Conservation (phyloP, 1,284 basidiomycete genomes). For the Sanguinoderma infundibulare region DNA sequence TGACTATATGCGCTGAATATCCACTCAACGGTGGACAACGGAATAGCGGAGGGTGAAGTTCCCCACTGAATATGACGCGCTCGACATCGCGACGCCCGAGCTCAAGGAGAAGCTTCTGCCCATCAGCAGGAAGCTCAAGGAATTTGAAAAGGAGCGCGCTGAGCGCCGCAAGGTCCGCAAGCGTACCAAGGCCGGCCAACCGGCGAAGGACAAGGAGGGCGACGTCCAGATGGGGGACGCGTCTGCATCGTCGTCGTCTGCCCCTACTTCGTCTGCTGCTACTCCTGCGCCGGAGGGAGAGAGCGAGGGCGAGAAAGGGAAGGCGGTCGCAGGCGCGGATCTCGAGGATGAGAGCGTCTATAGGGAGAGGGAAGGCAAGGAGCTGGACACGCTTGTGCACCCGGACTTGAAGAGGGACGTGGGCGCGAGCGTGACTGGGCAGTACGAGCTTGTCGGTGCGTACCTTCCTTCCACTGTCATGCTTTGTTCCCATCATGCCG, state of each 20-base stretch:
- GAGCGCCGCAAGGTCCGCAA: conserved; percentile 87
- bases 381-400: conserved; percentile 68
- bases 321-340: conserved; percentile 40
- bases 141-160: conserved; percentile 81
- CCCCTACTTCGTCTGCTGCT: conserved; percentile 9
- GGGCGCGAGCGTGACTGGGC: conserved; percentile 74
- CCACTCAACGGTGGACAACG: too few species aligned
- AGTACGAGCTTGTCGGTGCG: conserved; percentile 87
- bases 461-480: conserved; percentile 20
- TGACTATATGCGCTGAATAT: not conserved
- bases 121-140: conserved; percentile 73
- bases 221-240: conserved; percentile 50
- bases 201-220: conserved; percentile 32
- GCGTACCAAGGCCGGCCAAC: conserved; percentile 61
- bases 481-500: not conserved
- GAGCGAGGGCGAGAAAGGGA: conserved; percentile 15
- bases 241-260: not conserved
- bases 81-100: conserved; percentile 84
- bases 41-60: conserved; percentile 95
- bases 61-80: conserved; percentile 84
- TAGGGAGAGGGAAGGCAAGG: conserved; percentile 63
- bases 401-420: conserved; percentile 68
- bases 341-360: conserved; percentile 67
- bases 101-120: conserved; percentile 76
- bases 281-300: conserved; percentile 16